Evolutionary conservation across 2,329 filamentous ascomycete genomes (phyloP).

Genomic region (Xylariaceae sp.): DNA sequence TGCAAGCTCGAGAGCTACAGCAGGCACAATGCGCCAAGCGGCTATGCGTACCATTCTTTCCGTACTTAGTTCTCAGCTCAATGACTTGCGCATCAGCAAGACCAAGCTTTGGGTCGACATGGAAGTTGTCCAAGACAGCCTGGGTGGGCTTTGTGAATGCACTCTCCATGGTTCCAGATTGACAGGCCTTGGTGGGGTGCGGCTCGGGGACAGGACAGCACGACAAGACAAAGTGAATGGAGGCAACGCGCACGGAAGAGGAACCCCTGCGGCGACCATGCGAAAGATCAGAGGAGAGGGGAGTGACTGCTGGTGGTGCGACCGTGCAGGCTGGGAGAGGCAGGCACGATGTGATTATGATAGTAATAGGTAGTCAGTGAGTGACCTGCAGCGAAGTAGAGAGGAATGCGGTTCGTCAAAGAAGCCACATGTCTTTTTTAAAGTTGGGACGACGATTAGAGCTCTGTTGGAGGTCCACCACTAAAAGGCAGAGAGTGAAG

Average conservation of each 20-base stretch:
- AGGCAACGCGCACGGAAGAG: constrained; percentile 15
- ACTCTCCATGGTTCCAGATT: constrained; percentile 52
- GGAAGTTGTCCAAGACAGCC: constrained; percentile 58
- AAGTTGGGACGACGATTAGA: neutral
- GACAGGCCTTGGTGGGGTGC: constrained; percentile 18
- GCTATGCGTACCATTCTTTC: constrained; percentile 60
- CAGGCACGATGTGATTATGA: neutral
- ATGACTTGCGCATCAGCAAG: constrained; percentile 59
- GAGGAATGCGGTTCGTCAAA: constrained; percentile 19
- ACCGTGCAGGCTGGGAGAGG: constrained; percentile 8
- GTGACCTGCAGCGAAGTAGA: constrained; percentile 10
- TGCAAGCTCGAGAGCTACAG: constrained; percentile 14
- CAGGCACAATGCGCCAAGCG: neutral
- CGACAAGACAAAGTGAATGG: constrained; percentile 10
- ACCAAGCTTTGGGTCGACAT: constrained; percentile 53
- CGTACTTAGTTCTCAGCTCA: constrained; percentile 56
- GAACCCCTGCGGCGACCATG: constrained; percentile 13
- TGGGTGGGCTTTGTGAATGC: constrained; percentile 58
- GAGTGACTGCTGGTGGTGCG: constrained; percentile 9
- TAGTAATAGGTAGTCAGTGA: constrained; percentile 3
- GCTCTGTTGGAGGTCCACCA: constrained; percentile 4
- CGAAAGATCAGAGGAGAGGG: constrained; percentile 9
- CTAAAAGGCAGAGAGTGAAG: constrained; percentile 2
- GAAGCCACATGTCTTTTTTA: constrained; percentile 34
- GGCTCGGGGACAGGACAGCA: constrained; percentile 21